phyloP scores from a whole-genome alignment of 2,329 filamentous ascomycete genomes.

The Fusarium sp. region DNA sequence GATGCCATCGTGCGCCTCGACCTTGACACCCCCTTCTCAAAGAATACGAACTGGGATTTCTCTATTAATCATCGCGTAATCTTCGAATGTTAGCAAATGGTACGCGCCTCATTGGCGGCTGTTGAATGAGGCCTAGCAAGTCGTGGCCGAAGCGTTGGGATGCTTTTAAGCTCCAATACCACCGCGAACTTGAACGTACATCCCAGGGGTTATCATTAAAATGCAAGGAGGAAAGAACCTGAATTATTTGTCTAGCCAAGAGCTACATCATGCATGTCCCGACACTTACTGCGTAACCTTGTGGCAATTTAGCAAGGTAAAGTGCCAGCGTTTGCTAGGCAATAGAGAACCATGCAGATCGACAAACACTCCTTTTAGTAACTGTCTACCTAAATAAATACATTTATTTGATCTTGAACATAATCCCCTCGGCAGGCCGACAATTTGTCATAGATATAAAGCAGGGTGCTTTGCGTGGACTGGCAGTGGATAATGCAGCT shows the following conservation, averaged over 20 bases:
- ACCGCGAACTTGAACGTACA: no score
- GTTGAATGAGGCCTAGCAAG: not conserved
- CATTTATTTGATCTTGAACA: no score
- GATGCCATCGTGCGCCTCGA: not conserved
- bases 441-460: not conserved
- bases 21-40: not conserved
- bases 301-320: no score
- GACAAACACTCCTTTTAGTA: not conserved
- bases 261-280: fast-evolving
- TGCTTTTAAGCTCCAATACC: not conserved
- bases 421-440: fast-evolving
- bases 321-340: not conserved
- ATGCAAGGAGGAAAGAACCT: fast-evolving
- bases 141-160: not conserved
- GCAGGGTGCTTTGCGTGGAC: no score
- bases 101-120: not conserved
- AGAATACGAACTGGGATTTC: no score
- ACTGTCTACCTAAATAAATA: not conserved
- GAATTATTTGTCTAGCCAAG: no score
- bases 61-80: fast-evolving
- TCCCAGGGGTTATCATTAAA: fast-evolving
- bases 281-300: not conserved
- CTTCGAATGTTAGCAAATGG: not conserved
- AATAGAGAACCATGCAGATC: not conserved
- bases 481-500: not conserved